These are phyloP conservation scores for Leishmania major DNA, from an alignment of 208 protist species.

Conservation along the genomic window DNA sequence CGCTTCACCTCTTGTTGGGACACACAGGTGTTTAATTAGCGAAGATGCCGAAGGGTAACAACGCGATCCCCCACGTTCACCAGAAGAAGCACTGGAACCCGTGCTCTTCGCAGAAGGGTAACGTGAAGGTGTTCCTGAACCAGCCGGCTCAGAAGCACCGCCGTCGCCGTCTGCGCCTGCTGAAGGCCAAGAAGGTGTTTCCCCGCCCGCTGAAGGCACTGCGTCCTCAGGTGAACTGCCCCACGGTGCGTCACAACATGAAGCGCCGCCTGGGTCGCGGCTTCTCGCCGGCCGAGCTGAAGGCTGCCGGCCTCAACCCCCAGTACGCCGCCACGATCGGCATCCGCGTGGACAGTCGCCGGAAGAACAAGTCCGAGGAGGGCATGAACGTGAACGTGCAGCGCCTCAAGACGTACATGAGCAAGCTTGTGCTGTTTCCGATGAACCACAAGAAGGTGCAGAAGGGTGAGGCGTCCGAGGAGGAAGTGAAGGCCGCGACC, in stretches of 20 bases:
- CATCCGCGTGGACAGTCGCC: conserved; percentile 96
- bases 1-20: not conserved
- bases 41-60: conserved; percentile 97
- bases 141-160: conserved; percentile 89
- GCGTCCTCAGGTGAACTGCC: conserved; percentile 95
- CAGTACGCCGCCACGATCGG: conserved; percentile 94
- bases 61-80: conserved; percentile 95
- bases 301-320: conserved; percentile 88
- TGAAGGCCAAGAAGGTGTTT: conserved; percentile 94
- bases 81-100: conserved; percentile 97
- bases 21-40: conserved; percentile 10
- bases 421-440: conserved; percentile 95
- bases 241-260: conserved; percentile 96
- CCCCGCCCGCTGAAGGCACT: conserved; percentile 95
- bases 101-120: conserved; percentile 92
- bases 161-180: conserved; percentile 74
- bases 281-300: conserved; percentile 97
- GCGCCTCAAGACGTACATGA: conserved; percentile 97
- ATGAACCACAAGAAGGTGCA: conserved; percentile 86
- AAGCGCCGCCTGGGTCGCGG: conserved; percentile 95
- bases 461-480: conserved; percentile 76
- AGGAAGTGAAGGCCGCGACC: conserved; percentile 72
- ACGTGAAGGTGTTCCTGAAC: conserved; percentile 91
- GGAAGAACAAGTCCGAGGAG: conserved; percentile 96
- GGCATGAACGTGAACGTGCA: conserved; percentile 94